Evolutionary conservation across 371 early-diverging fungal species (phyloP), one percentile per base, ranked within the genome.

Genomic region (Lichtheimia ramosa): DNA sequence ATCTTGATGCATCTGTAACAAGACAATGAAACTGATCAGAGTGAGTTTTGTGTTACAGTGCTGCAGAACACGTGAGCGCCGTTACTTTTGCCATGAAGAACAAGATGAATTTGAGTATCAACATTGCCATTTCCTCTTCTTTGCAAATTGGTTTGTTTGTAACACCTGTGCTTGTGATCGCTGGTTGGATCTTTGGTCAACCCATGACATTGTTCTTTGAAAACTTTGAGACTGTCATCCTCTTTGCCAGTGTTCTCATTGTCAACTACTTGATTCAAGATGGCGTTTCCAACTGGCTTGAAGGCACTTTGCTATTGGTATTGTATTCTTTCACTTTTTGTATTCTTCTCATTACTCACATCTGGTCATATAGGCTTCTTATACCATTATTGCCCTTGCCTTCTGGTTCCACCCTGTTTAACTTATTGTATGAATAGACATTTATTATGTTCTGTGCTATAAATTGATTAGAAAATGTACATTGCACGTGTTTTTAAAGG

Each of bases 61-160:
- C 81, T 49, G 81, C 81, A 21, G 81, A 81, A 43, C 94, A 96
- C 70, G 87, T 90, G 42, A 89, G 89, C 20, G 91, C 94, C 0
- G 89, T 94, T 18, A 87, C 89, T 2, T 86, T 90, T 41, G 93
- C 96, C 1, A 82, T 91, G 71, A 86, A 91, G 63, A 84, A 96
- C 82, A 94, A 95, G 77, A 94, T 96, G 93, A 93, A 96, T 57
- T 71, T 93, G 49, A 83, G 90, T 15, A 82, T 97, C 51, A 89
- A 90, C 21, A 89, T 96, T 59, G 94, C 96, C 18, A 71, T 96
- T 13, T 95, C 95, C 1, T 92, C 92, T 5, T 89, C 89, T 27
- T 87, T 94, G 72, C 96, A 96, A 73, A 93, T 96, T 58, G 92
- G 94, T 2, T 78, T 96, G 42, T 85, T 95, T 43, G 94, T 95